Base-by-base conservation (phyloP, 78 protist genomes). In the Cavenderia fasciculata region DNA sequence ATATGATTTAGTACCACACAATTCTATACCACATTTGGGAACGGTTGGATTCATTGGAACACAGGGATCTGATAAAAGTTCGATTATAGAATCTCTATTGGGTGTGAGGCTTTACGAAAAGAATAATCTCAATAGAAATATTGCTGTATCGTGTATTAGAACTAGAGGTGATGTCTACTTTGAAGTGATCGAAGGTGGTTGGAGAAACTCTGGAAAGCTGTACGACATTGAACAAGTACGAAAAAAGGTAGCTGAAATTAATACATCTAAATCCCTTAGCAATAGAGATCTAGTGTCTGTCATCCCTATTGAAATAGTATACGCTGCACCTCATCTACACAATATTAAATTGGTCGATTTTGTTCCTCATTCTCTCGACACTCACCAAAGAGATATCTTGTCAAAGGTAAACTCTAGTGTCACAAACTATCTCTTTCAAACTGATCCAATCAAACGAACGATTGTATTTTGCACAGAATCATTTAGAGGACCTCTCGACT, bases 121-220 rank as follows among this genome's bases (percentile, higher is more conserved):
- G 21, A 18, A 12, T 49, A 33, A 40, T 3, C 19, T 23, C 2
- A 7, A 16, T 12, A 43, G 72, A 8, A 36, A n/a, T 16, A 63
- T 63, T 4, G 33, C 72, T 7, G 38, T 63, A 6, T 34, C 33
- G 47, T 63, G 72, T 18, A n/a, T 63, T 8, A 7, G 72, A 7
- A 63, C 72, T 7, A 19, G 54, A 12, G 72, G 72, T 21, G 72
- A 63, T 4, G 33, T 47, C 19, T 63, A 63, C 38, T 63, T 63
- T 38, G 72, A 63, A 47, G 33, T 63, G 33, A 47, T 38, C 4
- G 54, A 63, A 6, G 72, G 72, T 40, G 72, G 72, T 47, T 63
- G 72, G 72, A 47, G 72, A 7, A 63, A 63, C 47, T 14, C 36
- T 36, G 72, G 72, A 12, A 43, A 47, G 2, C 18, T 63, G 51